Evolutionary conservation across 2,329 filamentous ascomycete genomes (phyloP), one percentile per base, ranked within the genome.

Genomic region (Epichloe brachyelytri): DNA sequence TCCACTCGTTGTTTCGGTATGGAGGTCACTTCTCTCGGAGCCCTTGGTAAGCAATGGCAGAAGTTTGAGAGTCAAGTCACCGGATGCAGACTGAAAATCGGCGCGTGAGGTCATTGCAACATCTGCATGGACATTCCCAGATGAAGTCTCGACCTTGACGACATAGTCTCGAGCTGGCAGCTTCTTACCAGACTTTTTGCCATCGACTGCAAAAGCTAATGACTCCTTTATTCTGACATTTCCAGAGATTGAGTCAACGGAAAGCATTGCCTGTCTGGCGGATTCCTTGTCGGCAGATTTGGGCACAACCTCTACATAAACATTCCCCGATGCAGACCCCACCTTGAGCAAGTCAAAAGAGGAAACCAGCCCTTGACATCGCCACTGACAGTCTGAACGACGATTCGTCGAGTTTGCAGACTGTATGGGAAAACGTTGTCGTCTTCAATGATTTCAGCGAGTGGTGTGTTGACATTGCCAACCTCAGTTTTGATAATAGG

Each of bases 351-450:
- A 61, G 57, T 78, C 73, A 58, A 74, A 1, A 79, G 64, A 0
- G 76, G 73, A 65, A 73, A 78, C 60, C 67, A 69, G 33, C 77
- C 77, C 14, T 53, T 53, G 54, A 80, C 69, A 14, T 61, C 47
- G 7, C 72, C 73, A 1, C 72, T 68, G 3, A 68, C 66, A 17
- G 75, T 73, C 26, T 60, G 56, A 14, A 74, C 65, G 30, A 65
- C 59, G 51, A 75, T 69, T 47, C 66, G 57, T 34, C 72, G 68
- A 0, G 71, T 71, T 50, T 69, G 61, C 44, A 79, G 62, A 6
- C 56, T 55, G 60, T 73, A 77, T 1, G 68, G 63, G 8, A 59
- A 54, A 11, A 59, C 50, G 15, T 54, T 55, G 19, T 54, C 56
- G 17, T 63, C 59, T 48, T 58, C 59, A 17, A 57, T 48, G 15